Conservation (phyloP, 768 basidiomycete species). For the Leucosporidium scottii region DNA sequence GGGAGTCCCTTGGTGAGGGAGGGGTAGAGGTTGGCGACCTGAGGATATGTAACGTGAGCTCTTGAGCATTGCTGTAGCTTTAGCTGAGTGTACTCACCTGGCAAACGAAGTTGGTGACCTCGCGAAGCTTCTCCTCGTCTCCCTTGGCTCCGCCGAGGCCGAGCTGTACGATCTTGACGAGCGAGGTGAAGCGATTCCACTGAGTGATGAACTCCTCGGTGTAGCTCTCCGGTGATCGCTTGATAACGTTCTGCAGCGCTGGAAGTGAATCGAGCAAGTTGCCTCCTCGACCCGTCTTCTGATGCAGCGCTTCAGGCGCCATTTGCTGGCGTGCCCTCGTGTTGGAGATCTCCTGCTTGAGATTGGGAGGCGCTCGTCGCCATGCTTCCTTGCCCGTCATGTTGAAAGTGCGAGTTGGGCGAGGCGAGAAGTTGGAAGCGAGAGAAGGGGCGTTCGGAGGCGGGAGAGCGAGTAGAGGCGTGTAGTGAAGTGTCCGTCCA, state of each 20-base stretch:
- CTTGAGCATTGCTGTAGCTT: not conserved
- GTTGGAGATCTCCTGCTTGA: not conserved
- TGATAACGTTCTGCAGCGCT: slow-evolving; percentile 93
- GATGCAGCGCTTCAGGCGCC: not conserved
- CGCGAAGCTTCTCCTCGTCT: slow-evolving; percentile 70
- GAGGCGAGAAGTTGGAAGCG: too few relatives aligned
- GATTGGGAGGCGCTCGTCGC: too few relatives aligned
- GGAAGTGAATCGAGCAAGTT: slow-evolving; percentile 50
- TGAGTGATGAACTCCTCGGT: slow-evolving; percentile 93
- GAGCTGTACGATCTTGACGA: slow-evolving; percentile 57
- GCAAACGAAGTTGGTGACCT: slow-evolving; percentile 83
- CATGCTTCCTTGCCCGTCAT: too few relatives aligned
- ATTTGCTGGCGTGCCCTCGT: not conserved
- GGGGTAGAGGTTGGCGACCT: slow-evolving; percentile 92
- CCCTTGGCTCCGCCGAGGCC: slow-evolving; percentile 33
- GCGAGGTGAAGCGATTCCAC: slow-evolving; percentile 88
- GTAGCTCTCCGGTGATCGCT: slow-evolving; percentile 81
- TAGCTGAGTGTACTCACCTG: slow-evolving; percentile 50
- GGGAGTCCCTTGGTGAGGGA: slow-evolving; percentile 82
- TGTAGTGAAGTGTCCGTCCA: too few relatives aligned
- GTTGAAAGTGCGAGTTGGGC: too few relatives aligned
- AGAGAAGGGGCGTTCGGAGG: too few relatives aligned
- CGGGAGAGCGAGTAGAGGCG: too few relatives aligned
- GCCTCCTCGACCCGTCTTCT: not conserved
- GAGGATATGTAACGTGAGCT: not conserved